Base-by-base conservation (phyloP, 1,139 yeast species). In the Wickerhamomyces sp. region DNA sequence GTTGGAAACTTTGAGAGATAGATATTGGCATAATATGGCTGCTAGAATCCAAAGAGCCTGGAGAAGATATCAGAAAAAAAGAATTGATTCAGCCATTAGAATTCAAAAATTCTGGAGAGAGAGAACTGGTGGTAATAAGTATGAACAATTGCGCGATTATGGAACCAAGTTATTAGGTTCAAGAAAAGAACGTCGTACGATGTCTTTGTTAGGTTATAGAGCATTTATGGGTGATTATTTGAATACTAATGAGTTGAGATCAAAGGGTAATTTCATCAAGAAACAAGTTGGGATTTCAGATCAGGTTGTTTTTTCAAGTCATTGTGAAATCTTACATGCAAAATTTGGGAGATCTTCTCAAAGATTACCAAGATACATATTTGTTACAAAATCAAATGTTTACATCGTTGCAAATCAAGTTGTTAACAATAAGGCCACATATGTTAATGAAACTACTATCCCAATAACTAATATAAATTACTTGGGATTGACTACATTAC, bases 11-110 rank as follows among this genome's bases (percentile, higher is more conserved):
- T 83, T 91, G 94, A 80, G 99, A 65, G 99, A 94, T 60, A 86
- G 84, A 69, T 94, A 90, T 64, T 94, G 99, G 99, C 94, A 90
- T 62, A 89, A 88, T 59, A 94, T 93, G 96, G 99, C 99, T 3
- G 91, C 96, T 2, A 79, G 96, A 58, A 93, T 94, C 56, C 99
- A 94, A 69, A 78, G 98, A 56, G 98, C 99, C 6, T 90, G 97
- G 91, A 79, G 99, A 70, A 75, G 88, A 56, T 88, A 85, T 62
- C 68, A 84, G 51, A 83, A 83, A 62, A 76, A 88, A 60, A 84
- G 91, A 66, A 85, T 83, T 49, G 96, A 89, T 60, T 93, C 96
- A 27, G 98, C 97, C 1, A 81, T 78, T 51, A 78, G 75, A 43
- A 81, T 93, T 40, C 99, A 94, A 68, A 77, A 84, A 52, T 84